A percentile compares a stretch with the other conserved stretches of the same genome.
Evolutionary conservation across 2,329 filamentous ascomycete species (phyloP).

Genomic region (Chaetomium olivaceum): DNA sequence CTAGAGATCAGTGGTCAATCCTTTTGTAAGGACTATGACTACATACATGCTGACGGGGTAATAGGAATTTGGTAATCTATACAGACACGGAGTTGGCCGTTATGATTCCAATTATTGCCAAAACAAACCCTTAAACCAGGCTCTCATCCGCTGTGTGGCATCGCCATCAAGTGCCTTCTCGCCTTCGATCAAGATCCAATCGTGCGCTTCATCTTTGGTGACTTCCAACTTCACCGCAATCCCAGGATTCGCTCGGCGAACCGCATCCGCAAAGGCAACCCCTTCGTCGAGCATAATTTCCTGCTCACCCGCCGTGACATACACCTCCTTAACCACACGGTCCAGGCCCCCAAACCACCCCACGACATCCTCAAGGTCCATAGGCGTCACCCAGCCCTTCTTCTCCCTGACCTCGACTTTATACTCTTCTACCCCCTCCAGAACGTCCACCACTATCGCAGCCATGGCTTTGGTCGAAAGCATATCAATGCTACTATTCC

Average conservation of each 20-base stretch:
- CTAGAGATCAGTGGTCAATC: too few species aligned
- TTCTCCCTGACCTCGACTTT: slow-evolving; percentile 21
- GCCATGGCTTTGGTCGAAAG: slow-evolving; percentile 30
- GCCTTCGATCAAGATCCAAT: slow-evolving; percentile 39
- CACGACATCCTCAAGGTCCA: slow-evolving; percentile 33
- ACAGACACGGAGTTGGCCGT: not conserved
- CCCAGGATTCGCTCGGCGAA: slow-evolving; percentile 29
- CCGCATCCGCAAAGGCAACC: slow-evolving; percentile 31
- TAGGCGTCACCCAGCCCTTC: slow-evolving; percentile 35
- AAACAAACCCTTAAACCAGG: slow-evolving; percentile 32
- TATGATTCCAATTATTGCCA: slow-evolving; percentile 7
- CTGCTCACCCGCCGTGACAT: slow-evolving; percentile 39
- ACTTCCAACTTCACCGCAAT: slow-evolving; percentile 37
- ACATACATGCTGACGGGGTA: too few species aligned
- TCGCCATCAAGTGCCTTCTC: slow-evolving; percentile 31
- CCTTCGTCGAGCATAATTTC: slow-evolving; percentile 39
- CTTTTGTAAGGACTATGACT: too few species aligned
- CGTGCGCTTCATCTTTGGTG: slow-evolving; percentile 38
- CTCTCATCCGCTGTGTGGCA: slow-evolving; percentile 38
- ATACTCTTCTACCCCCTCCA: slow-evolving; percentile 24
- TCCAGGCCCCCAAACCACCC: slow-evolving; percentile 36
- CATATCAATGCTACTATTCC: slow-evolving; percentile 40
- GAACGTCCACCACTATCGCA: slow-evolving; percentile 9
- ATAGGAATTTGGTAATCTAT: too few species aligned
- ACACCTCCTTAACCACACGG: slow-evolving; percentile 31